Conservation (phyloP, 352 stramenopile species). For the Globisporangium megalacanthum region DNA sequence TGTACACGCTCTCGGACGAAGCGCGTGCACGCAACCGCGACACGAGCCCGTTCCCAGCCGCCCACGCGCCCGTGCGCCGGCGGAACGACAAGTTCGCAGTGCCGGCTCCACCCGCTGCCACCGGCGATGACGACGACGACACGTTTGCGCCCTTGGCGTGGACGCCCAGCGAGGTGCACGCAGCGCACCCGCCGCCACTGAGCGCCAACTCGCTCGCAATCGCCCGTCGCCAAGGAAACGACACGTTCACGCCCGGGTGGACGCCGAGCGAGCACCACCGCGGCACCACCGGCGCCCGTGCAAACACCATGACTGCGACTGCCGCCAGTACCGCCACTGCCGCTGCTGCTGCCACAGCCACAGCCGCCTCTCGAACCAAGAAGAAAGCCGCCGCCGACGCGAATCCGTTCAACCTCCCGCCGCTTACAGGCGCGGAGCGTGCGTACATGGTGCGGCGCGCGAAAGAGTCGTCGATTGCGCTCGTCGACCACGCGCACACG, state of each 20-base stretch:
- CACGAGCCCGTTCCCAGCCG: constrained; percentile 9
- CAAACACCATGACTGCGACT: constrained; percentile 2
- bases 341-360: background rate
- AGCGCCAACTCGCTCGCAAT: background rate
- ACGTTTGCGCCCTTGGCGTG: too few relatives aligned
- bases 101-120: too few relatives aligned
- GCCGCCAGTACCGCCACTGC: background rate
- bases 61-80: background rate
- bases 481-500: constrained; percentile 70
- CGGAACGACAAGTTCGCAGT: background rate
- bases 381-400: constrained; percentile 1
- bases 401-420: constrained; percentile 19
- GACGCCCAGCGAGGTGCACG: too few relatives aligned
- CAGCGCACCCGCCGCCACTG: background rate
- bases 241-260: constrained; percentile 11
- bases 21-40: constrained; percentile 11
- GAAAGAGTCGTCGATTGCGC: constrained; percentile 57
- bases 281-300: background rate
- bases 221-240: constrained; percentile 7
- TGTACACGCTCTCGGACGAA: constrained; percentile 15
- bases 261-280: background rate
- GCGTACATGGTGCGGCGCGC: constrained; percentile 65
- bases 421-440: constrained; percentile 31
- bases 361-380: constrained; percentile 4
- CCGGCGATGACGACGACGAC: background rate